Conservation (phyloP, 768 basidiomycete genomes). For the Hygrocybe coccinea region DNA sequence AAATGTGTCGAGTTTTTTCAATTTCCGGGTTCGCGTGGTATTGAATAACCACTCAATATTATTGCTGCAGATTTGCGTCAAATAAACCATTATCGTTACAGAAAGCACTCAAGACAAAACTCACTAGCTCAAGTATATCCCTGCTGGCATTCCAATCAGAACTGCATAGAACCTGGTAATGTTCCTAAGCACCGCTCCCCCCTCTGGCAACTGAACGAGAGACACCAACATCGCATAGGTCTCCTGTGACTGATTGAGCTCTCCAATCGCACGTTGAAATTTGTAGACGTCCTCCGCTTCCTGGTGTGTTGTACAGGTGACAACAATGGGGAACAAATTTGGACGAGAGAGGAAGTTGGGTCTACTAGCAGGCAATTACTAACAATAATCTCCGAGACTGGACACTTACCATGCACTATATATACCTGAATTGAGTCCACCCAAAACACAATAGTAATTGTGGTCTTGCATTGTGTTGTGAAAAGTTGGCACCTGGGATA, state of each 20-base stretch:
- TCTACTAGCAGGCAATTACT: neutral
- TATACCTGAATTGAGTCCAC: too few species aligned
- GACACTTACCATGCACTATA: too few species aligned
- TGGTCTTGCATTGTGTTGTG: too few species aligned
- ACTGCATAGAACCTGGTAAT: neutral
- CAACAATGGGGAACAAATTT: neutral
- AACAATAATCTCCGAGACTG: neutral
- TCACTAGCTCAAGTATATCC: neutral
- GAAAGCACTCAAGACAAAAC: neutral
- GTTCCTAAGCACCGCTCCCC: neutral
- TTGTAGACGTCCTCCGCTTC: neutral
- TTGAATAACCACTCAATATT: neutral
- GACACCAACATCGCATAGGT: neutral
- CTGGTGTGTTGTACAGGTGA: neutral
- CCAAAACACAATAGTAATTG: too few species aligned
- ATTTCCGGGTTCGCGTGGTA: neutral
- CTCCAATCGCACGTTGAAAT: neutral
- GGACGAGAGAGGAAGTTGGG: neutral
- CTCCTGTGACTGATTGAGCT: neutral
- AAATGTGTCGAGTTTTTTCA: conserved; percentile 1
- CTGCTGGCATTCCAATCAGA: neutral
- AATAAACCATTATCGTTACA: neutral
- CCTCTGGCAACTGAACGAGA: neutral
- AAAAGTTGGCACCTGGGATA: too few species aligned
- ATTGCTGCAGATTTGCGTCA: neutral